Conservation (phyloP, 2,329 filamentous ascomycete species). For the Pyrenophora tritici-repentis region DNA sequence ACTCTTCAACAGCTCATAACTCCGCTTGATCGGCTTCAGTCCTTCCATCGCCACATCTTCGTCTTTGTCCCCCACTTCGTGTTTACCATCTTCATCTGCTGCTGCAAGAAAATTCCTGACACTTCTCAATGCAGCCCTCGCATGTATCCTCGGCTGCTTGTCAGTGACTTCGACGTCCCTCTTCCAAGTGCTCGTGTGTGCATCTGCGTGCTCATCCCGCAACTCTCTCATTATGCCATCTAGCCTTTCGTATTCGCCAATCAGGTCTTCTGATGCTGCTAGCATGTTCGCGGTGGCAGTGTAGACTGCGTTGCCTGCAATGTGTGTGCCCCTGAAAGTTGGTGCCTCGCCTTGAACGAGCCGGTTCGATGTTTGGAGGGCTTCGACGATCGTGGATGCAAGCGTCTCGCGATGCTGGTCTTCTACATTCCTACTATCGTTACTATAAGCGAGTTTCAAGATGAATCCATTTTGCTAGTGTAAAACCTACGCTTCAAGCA, state of each 20-base stretch:
- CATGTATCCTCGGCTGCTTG: conserved; percentile 29
- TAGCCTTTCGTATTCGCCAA: conserved; percentile 31
- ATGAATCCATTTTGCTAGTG: not conserved
- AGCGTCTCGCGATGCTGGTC: conserved; percentile 29
- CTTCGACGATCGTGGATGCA: conserved; percentile 19
- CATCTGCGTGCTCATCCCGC: conserved; percentile 18
- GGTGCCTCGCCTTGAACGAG: not conserved
- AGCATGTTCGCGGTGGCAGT: conserved; percentile 18
- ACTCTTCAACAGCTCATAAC: conserved; percentile 29
- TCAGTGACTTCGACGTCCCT: conserved; percentile 31
- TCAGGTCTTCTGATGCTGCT: conserved; percentile 22
- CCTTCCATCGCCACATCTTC: conserved; percentile 13
- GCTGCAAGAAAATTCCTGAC: conserved; percentile 36
- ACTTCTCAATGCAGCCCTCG: conserved; percentile 35
- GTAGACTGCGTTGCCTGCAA: conserved; percentile 23
- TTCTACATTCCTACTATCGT: conserved; percentile 22
- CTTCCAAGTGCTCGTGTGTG: conserved; percentile 29
- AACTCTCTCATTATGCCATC: conserved; percentile 27
- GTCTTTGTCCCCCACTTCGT: not conserved
- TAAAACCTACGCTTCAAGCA: conserved; percentile 28
- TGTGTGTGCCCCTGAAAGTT: conserved; percentile 19
- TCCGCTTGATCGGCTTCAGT: conserved; percentile 14
- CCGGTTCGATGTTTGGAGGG: conserved; percentile 23
- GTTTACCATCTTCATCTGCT: conserved; percentile 8
- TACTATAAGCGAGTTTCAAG: not conserved